A percentile compares a stretch with the other conserved stretches of the same genome.
Conservation (phyloP, 306 rosid genomes). For the Trichosanthes truncata region DNA sequence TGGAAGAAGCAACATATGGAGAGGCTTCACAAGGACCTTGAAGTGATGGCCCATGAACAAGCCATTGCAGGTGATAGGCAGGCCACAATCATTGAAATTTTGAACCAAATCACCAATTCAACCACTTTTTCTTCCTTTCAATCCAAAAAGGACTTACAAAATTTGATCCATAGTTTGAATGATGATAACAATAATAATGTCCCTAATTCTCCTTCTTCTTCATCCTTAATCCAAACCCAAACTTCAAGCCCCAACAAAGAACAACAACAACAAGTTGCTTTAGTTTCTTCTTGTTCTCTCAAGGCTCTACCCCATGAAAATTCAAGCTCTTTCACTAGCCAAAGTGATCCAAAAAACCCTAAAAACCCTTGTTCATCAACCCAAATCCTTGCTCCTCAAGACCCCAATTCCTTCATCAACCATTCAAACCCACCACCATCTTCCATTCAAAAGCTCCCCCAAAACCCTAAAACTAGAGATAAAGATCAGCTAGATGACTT, state of each 20-base stretch:
- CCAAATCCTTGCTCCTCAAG: conserved; percentile 24
- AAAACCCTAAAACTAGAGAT: conserved; percentile 6
- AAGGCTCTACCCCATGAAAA: conserved; percentile 5
- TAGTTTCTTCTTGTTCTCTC: not conserved
- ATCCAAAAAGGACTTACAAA: not conserved
- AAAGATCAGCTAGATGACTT: conserved; percentile 27
- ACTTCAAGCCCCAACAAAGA: conserved; percentile 1
- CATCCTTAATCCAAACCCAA: conserved; percentile 12
- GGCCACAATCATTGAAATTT: conserved; percentile 43
- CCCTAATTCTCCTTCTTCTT: conserved; percentile 9
- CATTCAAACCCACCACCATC: not conserved
- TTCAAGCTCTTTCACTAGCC: conserved; percentile 10
- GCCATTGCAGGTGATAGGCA: conserved; percentile 57
- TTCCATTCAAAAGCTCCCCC: conserved; percentile 14
- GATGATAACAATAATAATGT: not conserved
- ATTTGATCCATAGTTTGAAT: not conserved
- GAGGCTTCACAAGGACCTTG: conserved; percentile 66
- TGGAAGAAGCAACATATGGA: conserved; percentile 76
- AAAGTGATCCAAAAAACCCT: conserved; percentile 33
- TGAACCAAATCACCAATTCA: conserved; percentile 41
- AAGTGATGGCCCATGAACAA: conserved; percentile 56
- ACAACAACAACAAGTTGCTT: not conserved
- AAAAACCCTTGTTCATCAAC: conserved; percentile 20
- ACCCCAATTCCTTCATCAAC: conserved; percentile 18
- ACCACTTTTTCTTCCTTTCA: conserved; percentile 4